Base-by-base conservation (phyloP, 2,329 filamentous ascomycete genomes). In the Triangularia verruculosa region DNA sequence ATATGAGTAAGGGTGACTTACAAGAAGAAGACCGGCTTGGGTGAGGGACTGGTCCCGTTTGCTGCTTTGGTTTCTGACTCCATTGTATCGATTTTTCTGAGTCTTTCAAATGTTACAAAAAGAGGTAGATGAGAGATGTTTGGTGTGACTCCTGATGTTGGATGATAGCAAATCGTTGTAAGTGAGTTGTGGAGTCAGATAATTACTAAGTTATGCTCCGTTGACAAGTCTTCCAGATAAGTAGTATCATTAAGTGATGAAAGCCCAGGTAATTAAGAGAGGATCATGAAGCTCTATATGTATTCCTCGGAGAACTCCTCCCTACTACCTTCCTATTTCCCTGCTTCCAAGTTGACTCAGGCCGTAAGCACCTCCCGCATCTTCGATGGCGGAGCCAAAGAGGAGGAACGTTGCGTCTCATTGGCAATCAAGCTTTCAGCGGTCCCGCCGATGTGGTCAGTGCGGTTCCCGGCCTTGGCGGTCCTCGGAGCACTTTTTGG, bases 1-100 rank as follows among this genome's bases (percentile, higher is more conserved):
- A n/a, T 9, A 13, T 53, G 15, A 7, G 20, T 52, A 22, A 13
- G 52, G 15, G 24, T 32, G 9, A 68, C 78, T 75, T 64, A 80
- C 79, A 81, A 81, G 70, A 81, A 81, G 34, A 80, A 74, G 56
- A 81, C 78, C 39, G 75, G 72, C 58, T 70, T 72, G 11, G 69
- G 68, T 20, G 65, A 32, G 32, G 67, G 13, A 12, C 34, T 57
- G 8, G 20, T 68, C 64, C 67, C 69, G 65, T 69, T 73, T 62
- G 59, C 63, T 47, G 30, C 39, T 20, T 69, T 64, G 64, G 56
- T 60, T 67, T 71, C 66, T n/a, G 72, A 69, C 4, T 70, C 71
- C 74, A 76, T 76, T 34, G 34, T 25, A 30, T n/a, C 43, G 22
- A 25, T 12, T n/a, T 17, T 43, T 5, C 34, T 43, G 34, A 8